Base-by-base conservation (phyloP, 176 grass and related monocot genomes). In the Alopecurus myosuroides region DNA sequence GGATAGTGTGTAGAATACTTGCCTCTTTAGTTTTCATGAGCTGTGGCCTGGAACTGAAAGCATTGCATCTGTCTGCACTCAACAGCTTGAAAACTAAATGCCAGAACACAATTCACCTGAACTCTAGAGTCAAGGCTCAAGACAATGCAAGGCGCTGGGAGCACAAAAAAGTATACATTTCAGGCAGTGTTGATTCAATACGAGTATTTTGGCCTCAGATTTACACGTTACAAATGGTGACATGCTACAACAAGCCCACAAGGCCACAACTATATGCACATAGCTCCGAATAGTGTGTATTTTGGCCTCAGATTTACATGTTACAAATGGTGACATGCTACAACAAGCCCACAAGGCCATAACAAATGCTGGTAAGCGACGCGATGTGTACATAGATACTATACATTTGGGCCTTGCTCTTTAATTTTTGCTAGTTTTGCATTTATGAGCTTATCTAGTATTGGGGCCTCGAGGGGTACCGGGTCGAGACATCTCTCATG, bases 401-500 rank as follows among this genome's bases (percentile, higher is more conserved):
- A 70, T 68, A 81, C 50, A 81, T 76, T 86, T 89, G 71, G 53
- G 25, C 37, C 88, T 85, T 87, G 81, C 76, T 92, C 97, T 83
- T 88, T 96, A 75, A 65, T 91, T 89, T 92, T 99, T 61, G 86
- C 88, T 82, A 89, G 40, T 84, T 99, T 99, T 73, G 88, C 78
- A 70, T 78, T 97, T 80, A 99, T 97, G 51, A 99, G 97, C 79
- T 91, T 99, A 89, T 99, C 92, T 58, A 99, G 76, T 79, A 99
- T 99, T n/a, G 97, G 94, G 46, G 91, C 63, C 81, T 99, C 97
- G 49, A 99, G 87, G 49, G 97, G 94, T 70, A 91, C 97, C 7
- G 97, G 97, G 67, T 99, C 97, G 70, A 96, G 90, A 68, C 97
- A 99, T 83, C 97, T 97, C 86, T 99, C 97, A 4, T 99, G 97